Percentiles rank a stretch among this genome's conserved stretches.
phyloP scores from a whole-genome alignment of 345 rosid genomes.

The Acer campestre region DNA sequence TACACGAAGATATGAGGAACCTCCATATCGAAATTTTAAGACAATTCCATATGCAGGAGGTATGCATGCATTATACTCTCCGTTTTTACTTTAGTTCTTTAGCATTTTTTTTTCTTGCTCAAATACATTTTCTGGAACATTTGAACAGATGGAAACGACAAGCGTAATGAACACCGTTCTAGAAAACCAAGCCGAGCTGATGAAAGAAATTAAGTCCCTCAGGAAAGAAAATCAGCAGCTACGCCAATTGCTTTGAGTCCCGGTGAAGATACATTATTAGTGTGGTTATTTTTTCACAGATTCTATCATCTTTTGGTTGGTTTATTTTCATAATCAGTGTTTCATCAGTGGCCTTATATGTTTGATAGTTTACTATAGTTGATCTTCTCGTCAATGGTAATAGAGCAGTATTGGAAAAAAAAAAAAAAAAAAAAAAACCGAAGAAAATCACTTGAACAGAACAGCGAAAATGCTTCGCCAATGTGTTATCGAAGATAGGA shows the following conservation, averaged over 20 bases:
- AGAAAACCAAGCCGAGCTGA: conserved; percentile 85
- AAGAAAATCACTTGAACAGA: conserved; percentile 2
- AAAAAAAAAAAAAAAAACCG: not conserved
- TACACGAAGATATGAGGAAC: conserved; percentile 90
- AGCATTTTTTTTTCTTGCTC: not conserved
- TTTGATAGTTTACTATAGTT: conserved; percentile 4
- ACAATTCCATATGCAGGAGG: conserved; percentile 98
- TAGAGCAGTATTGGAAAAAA: not conserved
- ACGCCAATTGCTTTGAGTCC: conserved; percentile 66
- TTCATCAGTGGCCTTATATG: not conserved
- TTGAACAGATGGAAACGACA: conserved; percentile 72
- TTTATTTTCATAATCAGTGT: conserved; percentile 6
- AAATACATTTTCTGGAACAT: not conserved
- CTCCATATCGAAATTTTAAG: conserved; percentile 87
- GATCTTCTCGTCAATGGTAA: conserved; percentile 8
- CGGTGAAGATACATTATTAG: conserved; percentile 5
- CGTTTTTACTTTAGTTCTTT: not conserved
- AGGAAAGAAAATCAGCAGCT: conserved; percentile 84
- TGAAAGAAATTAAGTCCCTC: conserved; percentile 74
- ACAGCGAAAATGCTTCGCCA: not conserved
- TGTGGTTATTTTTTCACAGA: conserved; percentile 2
- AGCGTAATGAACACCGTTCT: conserved; percentile 59
- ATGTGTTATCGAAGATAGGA: conserved; percentile 9
- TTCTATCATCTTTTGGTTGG: conserved; percentile 10
- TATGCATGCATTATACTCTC: conserved; percentile 18